A percentile compares a stretch with the other conserved stretches of the same genome.
Conservation (phyloP, 805 yeast species). For the Ogataea siamensis region DNA sequence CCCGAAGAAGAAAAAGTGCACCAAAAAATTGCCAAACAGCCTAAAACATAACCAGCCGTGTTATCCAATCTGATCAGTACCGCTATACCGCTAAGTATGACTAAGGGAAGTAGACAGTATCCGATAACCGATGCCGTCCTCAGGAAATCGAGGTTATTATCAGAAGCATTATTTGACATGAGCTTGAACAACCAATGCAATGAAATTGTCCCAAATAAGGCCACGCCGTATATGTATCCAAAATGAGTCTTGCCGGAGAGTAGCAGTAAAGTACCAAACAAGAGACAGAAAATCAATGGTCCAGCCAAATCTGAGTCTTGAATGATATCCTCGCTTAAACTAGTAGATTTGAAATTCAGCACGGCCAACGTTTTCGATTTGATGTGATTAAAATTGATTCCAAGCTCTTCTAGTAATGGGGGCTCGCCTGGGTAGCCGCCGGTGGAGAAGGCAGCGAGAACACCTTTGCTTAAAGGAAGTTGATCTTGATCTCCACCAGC, state of each 20-base stretch:
- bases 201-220: constrained; percentile 82
- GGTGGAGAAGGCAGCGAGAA: constrained; percentile 89
- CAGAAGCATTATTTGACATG: constrained; percentile 63
- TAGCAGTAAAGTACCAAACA: constrained; percentile 79
- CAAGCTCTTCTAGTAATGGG: constrained; percentile 86
- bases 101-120: constrained; percentile 88
- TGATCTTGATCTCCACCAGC: constrained; percentile 30
- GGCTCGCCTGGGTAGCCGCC: constrained; percentile 95
- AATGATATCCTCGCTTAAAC: constrained; percentile 71
- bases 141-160: constrained; percentile 44
- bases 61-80: constrained; percentile 70
- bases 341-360: constrained; percentile 61
- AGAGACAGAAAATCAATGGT: constrained; percentile 81
- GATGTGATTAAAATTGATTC: constrained; percentile 88
- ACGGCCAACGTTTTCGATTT: constrained; percentile 82
- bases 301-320: constrained; percentile 94
- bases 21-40: constrained; percentile 75
- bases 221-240: constrained; percentile 96
- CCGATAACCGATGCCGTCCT: constrained; percentile 92
- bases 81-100: constrained; percentile 68
- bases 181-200: constrained; percentile 81
- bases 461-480: constrained; percentile 62
- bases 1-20: constrained; percentile 93
- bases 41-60: constrained; percentile 64
- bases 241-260: constrained; percentile 93